These are phyloP conservation scores for Xylaria hypoxylon DNA, from an alignment of 2,329 filamentous ascomycete species.

Conservation along the genomic window DNA sequence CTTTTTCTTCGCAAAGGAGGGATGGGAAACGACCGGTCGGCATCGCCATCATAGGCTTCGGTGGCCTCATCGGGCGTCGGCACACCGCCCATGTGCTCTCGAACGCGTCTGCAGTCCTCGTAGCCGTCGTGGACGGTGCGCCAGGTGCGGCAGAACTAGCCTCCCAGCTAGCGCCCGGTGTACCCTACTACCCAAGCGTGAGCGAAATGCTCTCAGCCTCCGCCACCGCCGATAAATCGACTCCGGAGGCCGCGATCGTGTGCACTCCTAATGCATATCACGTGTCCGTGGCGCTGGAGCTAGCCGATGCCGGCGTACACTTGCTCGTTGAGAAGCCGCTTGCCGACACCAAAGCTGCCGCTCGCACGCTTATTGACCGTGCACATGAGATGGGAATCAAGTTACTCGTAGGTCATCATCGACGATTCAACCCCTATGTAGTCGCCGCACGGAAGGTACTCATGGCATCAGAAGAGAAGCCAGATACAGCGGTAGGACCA, in stretches of 20 bases:
- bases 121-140: conserved; percentile 21
- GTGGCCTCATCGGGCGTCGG: conserved; percentile 16
- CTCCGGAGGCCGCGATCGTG: conserved; percentile 15
- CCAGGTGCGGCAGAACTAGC: conserved; percentile 14
- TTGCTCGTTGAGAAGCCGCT: conserved; percentile 23
- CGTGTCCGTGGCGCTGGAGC: conserved; percentile 18
- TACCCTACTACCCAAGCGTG: conserved; percentile 19
- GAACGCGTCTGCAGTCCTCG: conserved; percentile 1
- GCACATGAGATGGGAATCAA: conserved; percentile 6
- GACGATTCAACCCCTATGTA: conserved; percentile 20
- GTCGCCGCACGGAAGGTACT: conserved; percentile 17
- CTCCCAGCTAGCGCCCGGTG: conserved; percentile 16
- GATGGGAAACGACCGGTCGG: neutral
- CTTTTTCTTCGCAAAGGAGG: neutral
- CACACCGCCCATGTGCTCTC: conserved; percentile 18
- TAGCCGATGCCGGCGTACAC: conserved; percentile 19
- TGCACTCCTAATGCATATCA: conserved; percentile 24
- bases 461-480: neutral
- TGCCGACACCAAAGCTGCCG: conserved; percentile 14
- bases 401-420: conserved; percentile 21
- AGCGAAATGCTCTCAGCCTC: conserved; percentile 18
- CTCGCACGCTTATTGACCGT: conserved; percentile 15
- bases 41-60: conserved; percentile 26
- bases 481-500: neutral
- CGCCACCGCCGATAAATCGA: neutral